phyloP scores from a whole-genome alignment of 208 protist species.

The Leishmania amazonensis region DNA sequence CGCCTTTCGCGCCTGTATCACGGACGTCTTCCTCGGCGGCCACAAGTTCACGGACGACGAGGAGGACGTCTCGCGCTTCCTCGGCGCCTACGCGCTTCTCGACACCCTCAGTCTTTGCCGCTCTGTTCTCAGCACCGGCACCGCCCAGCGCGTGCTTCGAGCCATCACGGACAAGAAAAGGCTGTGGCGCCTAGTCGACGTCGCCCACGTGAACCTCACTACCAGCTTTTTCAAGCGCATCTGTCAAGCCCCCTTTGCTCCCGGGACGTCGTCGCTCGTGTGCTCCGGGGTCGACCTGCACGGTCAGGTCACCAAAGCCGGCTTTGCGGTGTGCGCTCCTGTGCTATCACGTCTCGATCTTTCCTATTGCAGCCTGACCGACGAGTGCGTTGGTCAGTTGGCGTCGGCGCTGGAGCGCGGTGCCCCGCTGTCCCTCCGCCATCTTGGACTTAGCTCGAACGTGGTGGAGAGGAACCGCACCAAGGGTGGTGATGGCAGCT shows the following conservation, averaged over 20 bases:
- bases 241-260: constrained; percentile 21
- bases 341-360: constrained; percentile 40
- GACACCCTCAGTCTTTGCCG: constrained; percentile 30
- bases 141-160: constrained; percentile 39
- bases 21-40: constrained; percentile 38
- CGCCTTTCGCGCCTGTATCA: constrained; percentile 22
- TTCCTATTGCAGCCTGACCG: constrained; percentile 39
- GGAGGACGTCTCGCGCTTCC: constrained; percentile 28
- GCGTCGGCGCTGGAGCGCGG: constrained; percentile 42
- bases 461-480: constrained; percentile 32
- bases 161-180: constrained; percentile 34
- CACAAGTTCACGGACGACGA: constrained; percentile 31
- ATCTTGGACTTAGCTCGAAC: constrained; percentile 52
- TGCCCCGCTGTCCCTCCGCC: constrained; percentile 43
- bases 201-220: constrained; percentile 23
- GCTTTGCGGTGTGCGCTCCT: constrained; percentile 25
- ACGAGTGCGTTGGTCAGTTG: constrained; percentile 47
- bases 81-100: constrained; percentile 29
- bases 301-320: constrained; percentile 33
- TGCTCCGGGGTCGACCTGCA: constrained; percentile 27
- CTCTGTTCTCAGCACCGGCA: constrained; percentile 25
- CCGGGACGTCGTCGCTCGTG: constrained; percentile 21
- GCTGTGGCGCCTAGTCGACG: constrained; percentile 33
- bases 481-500: constrained; percentile 33
- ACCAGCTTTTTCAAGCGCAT: constrained; percentile 31